Evolutionary conservation across 1,284 basidiomycete genomes (phyloP).

Genomic region (Violaceomyces palustris): DNA sequence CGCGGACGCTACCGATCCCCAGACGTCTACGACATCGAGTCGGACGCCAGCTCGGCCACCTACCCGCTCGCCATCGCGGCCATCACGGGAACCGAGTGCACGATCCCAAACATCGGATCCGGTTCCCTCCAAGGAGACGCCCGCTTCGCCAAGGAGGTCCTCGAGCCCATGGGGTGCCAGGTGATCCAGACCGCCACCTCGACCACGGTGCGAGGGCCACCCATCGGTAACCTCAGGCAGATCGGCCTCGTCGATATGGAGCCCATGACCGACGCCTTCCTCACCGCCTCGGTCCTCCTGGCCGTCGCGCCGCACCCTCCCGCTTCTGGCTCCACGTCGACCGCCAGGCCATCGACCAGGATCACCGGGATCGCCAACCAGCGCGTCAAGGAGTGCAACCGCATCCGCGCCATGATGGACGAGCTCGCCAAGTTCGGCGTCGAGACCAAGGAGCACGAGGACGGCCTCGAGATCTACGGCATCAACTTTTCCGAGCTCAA

Average conservation of each 20-base stretch:
- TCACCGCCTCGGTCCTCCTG: constrained; percentile 86
- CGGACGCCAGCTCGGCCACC: constrained; percentile 90
- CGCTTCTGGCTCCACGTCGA: constrained; percentile 45
- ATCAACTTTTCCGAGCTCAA: constrained; percentile 60
- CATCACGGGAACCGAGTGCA: constrained; percentile 89
- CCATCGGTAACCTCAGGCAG: constrained; percentile 71
- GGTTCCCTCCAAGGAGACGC: constrained; percentile 92
- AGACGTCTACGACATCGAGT: constrained; percentile 76
- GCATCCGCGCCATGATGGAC: constrained; percentile 93
- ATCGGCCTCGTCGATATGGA: constrained; percentile 94
- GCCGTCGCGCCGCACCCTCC: constrained; percentile 61
- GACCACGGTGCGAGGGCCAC: constrained; percentile 89
- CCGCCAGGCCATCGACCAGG: constrained; percentile 58
- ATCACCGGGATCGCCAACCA: constrained; percentile 97
- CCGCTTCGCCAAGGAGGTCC: constrained; percentile 83
- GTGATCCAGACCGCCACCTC: constrained; percentile 81
- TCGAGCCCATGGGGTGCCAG: constrained; percentile 89
- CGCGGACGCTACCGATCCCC: constrained; percentile 76
- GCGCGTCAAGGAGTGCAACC: constrained; percentile 95
- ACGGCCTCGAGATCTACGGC: constrained; percentile 86
- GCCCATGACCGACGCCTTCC: constrained; percentile 98
- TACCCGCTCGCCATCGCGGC: constrained; percentile 96
- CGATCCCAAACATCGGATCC: constrained; percentile 84
- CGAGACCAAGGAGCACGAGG: constrained; percentile 82
- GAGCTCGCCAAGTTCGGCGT: constrained; percentile 94